Evolutionary conservation across 2,329 filamentous ascomycete species (phyloP), one percentile per base, ranked within the genome.

Genomic region (Pseudogymnoascus sp.): DNA sequence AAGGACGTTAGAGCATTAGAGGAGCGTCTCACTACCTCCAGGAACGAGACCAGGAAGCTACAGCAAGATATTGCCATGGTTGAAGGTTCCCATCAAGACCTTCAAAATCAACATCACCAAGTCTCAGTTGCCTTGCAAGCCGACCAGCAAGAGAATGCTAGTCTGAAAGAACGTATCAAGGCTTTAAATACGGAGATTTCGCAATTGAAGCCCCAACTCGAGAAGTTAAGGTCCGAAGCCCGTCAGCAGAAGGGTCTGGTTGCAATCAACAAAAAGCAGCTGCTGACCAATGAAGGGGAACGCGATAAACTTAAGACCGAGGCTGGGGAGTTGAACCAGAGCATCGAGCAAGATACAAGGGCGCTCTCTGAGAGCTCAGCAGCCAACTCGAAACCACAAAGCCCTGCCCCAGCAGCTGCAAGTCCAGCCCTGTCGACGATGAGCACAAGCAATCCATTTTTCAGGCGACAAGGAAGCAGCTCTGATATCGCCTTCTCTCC

Each of bases 201-300:
- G 16, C 88, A 92, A 74, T 78, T 97, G 41, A 95, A 92, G 74
- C 92, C 92, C 33, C 88, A 93, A 67, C 85, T 99, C 60, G 94
- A 99, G 74, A 97, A 97, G 79, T 82, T 96, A 69, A 92, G 90
- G 73, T 91, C 89, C 11, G 92, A 97, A 69, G 92, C 92, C 25
- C 87, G 94, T 42, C 94, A 97, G 74, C 92, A 97, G 72, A 97
- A 96, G 78, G 94, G 94, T 16, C 81, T 97, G 67, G 93, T 96
- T 30, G 92, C 94, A 45, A 99, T 99, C 77, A 97, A 97, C 78
- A 97, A 95, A 81, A 99, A 99, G 78, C 94, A 99, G 76, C 80
- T 97, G 64, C 85, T 88, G 36, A 97, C 92, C 0, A 91, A 89
- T 63, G 94, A 99, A 75, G 84, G 84, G 58, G 93, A 97, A 74